phyloP scores from a whole-genome alignment of 306 rosid species.

The Rosa persica region DNA sequence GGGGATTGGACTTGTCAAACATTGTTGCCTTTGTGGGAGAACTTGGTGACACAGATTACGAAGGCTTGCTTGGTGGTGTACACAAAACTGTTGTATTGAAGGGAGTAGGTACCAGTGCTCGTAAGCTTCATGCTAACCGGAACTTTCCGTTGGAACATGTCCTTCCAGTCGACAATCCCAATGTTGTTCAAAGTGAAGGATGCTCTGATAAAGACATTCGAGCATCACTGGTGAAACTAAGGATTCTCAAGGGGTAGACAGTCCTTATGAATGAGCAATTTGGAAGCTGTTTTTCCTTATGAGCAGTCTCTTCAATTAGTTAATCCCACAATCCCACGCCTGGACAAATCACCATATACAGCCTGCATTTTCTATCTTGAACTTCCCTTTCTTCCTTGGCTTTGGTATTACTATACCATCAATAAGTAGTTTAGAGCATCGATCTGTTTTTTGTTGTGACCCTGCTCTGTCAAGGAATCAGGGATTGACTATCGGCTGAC shows the following conservation, averaged over 20 bases:
- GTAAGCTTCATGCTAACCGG: slow-evolving; percentile 43
- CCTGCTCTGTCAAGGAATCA: background rate
- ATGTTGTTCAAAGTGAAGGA: slow-evolving; percentile 39
- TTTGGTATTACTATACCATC: background rate
- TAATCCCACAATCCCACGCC: background rate
- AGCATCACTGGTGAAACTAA: slow-evolving; percentile 42
- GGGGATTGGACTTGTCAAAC: slow-evolving; percentile 51
- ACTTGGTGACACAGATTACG: slow-evolving; percentile 59
- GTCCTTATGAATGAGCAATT: background rate
- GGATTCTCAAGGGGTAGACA: slow-evolving; percentile 30
- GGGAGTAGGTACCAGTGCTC: slow-evolving; percentile 33
- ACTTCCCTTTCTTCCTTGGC: background rate
- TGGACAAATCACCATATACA: background rate
- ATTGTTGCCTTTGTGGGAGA: slow-evolving; percentile 57
- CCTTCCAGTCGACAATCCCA: slow-evolving; percentile 36
- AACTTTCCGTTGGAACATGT: slow-evolving; percentile 44
- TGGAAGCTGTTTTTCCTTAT: background rate
- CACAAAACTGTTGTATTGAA: slow-evolving; percentile 46
- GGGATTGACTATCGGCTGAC: background rate
- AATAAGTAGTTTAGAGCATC: background rate
- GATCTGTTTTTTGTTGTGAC: background rate
- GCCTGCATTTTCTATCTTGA: background rate
- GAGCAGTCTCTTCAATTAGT: background rate
- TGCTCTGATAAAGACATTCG: slow-evolving; percentile 24
- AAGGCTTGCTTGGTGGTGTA: slow-evolving; percentile 49